Base-by-base conservation (phyloP, 2,329 filamentous ascomycete species). In the Colletotrichum sp. region DNA sequence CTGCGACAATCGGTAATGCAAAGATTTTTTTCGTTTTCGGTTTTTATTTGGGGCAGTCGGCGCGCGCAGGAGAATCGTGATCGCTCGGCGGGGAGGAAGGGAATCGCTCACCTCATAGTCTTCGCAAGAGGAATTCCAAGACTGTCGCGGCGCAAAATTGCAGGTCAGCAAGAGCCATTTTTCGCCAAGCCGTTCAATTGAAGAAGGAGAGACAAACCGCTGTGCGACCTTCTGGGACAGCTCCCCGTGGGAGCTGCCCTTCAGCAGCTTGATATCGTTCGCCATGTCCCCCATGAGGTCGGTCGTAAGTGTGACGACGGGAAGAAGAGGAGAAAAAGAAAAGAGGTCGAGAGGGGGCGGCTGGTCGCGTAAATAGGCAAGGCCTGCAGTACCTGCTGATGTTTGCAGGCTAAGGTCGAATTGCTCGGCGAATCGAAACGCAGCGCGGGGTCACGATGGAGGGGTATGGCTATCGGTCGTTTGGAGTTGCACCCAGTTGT, bases 1-100 rank as follows among this genome's bases (percentile, higher is more conserved):
- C 13, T 24, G 92, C 85, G 91, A 91, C 79, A 93, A 88, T 81
- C 93, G 91, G 92, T 2, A 34, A 32, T 1, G n/a, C 21, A 36
- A 9, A 49, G 0, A 75, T 16, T 60, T 32, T 60, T 52, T 3
- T 49, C 1, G 28, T 30, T 36, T 36, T 15, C 13, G 5, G 28
- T 1, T 15, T 16, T 34, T 6, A 6, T 13, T 92, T 92, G 28
- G 2, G 10, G 76, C 93, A 88, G 81, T 92, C 93, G 81, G 63
- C 74, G 26, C 74, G 24, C 73, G 28, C 34, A 12, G 10, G 12
- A 21, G 69, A 30, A 32, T 49, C 34, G 8, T 36, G 32, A 24
- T 44, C 30, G n/a, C n/a, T 52, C 44, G 44, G n/a, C 44, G 39
- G 5, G 6, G 66, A 30, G 8, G 26, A 2, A 9, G 57, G 16